Evolutionary conservation across 2,329 filamentous ascomycete genomes (phyloP), one percentile per base, ranked within the genome.

Genomic region (Plenodomus lindquistii): DNA sequence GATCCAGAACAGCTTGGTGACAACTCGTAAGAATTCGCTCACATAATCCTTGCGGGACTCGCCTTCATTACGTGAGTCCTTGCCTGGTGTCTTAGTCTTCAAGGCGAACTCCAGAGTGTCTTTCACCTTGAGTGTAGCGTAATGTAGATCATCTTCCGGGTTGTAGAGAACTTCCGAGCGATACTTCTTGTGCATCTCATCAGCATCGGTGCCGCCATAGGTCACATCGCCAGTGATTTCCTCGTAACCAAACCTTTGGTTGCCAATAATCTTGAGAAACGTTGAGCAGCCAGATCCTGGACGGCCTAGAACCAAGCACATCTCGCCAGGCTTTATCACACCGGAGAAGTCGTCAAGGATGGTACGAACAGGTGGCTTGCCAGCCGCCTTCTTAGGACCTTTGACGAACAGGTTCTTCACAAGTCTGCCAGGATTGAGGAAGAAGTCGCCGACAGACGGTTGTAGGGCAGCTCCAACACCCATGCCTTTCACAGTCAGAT

Each of bases 81-180:
- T 81, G 1, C 83, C 81, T 0, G 88, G 87, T 0, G 87, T 88
- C 42, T 86, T 79, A 1, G 85, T 84, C 42, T 85, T 81, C 1
- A 88, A 79, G 0, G 89, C 89, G 64, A 92, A 92, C 42, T 83
- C 79, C 0, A 93, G 76, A 0, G 88, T 93, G 55, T 90, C 81
- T 1, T 86, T 84, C 10, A 92, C 87, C 0, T 85, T 89, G 18
- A 94, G 74, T n/a, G 88, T 85, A 0, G 88, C 85, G 55, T 91
- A 92, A 65, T 92, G 88, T 21, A 86, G 79, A 65, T 91, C 87
- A 21, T 86, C 84, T 72, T 93, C 89, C 13, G 89, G 85, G 58
- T 90, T 91, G 67, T 93, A 92, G 11, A 89, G 77, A 1, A 86
- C 66, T 69, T 85, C 85, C 35, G 84, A 85, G 49, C 83, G 80